Evolutionary conservation across 768 basidiomycete species (phyloP).

Genomic region (Tricholoma sp.): DNA sequence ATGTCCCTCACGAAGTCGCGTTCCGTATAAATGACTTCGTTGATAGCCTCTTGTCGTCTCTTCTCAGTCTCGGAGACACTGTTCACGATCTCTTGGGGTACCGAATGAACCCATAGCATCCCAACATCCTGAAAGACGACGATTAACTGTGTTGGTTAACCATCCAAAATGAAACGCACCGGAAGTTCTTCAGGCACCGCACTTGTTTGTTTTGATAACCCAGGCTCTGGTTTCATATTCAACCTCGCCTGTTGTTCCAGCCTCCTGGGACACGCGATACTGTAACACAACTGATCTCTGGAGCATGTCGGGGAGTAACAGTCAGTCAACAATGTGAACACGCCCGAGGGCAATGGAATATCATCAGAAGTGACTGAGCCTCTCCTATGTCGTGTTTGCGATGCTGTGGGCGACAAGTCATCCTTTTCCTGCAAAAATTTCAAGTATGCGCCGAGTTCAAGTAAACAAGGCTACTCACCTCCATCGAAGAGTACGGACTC

Average conservation of each 20-base stretch:
- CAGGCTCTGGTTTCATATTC: conserved; percentile 92
- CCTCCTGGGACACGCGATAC: conserved; percentile 91
- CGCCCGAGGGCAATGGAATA: conserved; percentile 78
- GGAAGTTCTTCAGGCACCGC: conserved; percentile 35
- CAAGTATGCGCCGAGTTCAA: conserved; percentile 5
- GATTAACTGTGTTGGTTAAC: not conserved
- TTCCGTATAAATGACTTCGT: conserved; percentile 93
- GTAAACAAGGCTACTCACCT: conserved; percentile 13
- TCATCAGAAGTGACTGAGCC: conserved; percentile 52
- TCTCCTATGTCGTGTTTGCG: conserved; percentile 30
- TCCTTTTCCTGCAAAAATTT: conserved; percentile 22
- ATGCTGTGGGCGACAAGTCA: conserved; percentile 23
- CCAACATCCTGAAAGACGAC: conserved; percentile 40
- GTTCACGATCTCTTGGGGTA: conserved; percentile 90
- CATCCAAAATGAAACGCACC: not conserved
- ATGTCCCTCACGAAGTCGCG: conserved; percentile 97
- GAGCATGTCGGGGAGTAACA: conserved; percentile 99
- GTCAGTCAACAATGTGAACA: conserved; percentile 94
- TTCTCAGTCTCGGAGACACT: conserved; percentile 92
- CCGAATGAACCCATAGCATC: conserved; percentile 93
- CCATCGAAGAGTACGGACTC: conserved; percentile 21
- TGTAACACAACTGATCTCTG: conserved; percentile 91
- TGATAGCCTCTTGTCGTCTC: conserved; percentile 96
- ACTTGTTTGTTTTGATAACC: conserved; percentile 79
- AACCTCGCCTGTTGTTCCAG: conserved; percentile 91